Conservation (phyloP, 176 grass and related monocot genomes). For the Thalia dealbata region DNA sequence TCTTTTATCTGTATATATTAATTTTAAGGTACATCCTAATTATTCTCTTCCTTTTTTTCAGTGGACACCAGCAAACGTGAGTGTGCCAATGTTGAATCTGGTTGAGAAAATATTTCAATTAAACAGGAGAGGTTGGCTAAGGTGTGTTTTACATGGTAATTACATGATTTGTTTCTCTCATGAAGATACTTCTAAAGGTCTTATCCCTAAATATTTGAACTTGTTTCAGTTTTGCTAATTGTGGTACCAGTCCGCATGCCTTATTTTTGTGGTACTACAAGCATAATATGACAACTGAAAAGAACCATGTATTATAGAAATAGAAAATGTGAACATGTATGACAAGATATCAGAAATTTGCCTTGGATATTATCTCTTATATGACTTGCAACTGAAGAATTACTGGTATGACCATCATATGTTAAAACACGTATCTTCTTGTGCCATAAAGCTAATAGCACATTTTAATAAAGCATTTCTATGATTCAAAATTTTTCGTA, state of each 20-base stretch:
- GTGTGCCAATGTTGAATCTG: conserved; percentile 71
- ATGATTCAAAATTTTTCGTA: background rate
- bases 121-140: conserved; percentile 84
- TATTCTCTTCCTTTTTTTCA: conserved; percentile 23
- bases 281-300: background rate
- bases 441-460: background rate
- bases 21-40: conserved; percentile 11
- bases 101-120: conserved; percentile 98
- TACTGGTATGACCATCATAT: background rate
- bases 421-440: background rate
- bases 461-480: background rate
- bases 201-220: too few species aligned
- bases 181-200: conserved; percentile 18
- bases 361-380: background rate
- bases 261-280: background rate
- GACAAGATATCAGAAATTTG: background rate
- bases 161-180: conserved; percentile 8
- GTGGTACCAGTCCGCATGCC: background rate
- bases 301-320: background rate
- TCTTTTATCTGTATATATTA: background rate
- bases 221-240: background rate
- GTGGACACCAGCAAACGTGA: conserved; percentile 97
- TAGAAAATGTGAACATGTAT: background rate
- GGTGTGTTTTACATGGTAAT: conserved; percentile 33
- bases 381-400: background rate